Evolutionary conservation across 768 basidiomycete genomes (phyloP).

Genomic region (Mycena pura): DNA sequence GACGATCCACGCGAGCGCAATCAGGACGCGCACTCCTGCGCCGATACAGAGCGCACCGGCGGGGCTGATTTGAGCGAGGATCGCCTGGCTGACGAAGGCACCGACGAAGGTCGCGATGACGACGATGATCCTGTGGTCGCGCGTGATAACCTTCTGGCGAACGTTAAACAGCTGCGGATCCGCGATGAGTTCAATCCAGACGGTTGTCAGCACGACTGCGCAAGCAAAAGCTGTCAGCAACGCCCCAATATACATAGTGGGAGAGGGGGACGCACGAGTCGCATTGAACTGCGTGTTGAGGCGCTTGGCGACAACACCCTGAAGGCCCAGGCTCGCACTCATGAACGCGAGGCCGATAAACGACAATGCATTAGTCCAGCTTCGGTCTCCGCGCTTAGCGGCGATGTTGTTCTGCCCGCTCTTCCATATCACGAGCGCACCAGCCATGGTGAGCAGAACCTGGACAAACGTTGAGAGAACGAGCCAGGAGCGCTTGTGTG

Average conservation of each 20-base stretch:
- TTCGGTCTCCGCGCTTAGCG: conserved; percentile 59
- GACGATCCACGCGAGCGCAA: conserved; percentile 70
- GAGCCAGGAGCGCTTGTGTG: conserved; percentile 80
- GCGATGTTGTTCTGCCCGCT: conserved; percentile 62
- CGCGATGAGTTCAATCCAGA: conserved; percentile 88
- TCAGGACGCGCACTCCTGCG: conserved; percentile 63
- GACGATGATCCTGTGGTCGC: conserved; percentile 75
- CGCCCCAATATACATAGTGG: not conserved
- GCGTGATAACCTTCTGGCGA: conserved; percentile 56
- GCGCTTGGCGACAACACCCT: conserved; percentile 85
- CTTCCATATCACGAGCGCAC: conserved; percentile 74
- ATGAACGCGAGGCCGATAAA: conserved; percentile 80
- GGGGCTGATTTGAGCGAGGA: conserved; percentile 63
- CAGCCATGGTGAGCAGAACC: conserved; percentile 75
- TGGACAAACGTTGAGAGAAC: conserved; percentile 74
- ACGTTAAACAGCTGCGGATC: conserved; percentile 77
- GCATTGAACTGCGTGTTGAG: too few species aligned
- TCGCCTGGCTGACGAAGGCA: conserved; percentile 68
- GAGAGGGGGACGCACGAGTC: conserved; percentile 77
- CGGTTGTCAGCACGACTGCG: conserved; percentile 80
- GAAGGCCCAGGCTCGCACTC: conserved; percentile 81
- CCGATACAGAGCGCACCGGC: conserved; percentile 71
- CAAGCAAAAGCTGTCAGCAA: not conserved
- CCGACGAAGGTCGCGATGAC: conserved; percentile 75
- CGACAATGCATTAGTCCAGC: conserved; percentile 71